Conservation (phyloP, 495 filamentous ascomycete species). For the Penicillium riverlandense region DNA sequence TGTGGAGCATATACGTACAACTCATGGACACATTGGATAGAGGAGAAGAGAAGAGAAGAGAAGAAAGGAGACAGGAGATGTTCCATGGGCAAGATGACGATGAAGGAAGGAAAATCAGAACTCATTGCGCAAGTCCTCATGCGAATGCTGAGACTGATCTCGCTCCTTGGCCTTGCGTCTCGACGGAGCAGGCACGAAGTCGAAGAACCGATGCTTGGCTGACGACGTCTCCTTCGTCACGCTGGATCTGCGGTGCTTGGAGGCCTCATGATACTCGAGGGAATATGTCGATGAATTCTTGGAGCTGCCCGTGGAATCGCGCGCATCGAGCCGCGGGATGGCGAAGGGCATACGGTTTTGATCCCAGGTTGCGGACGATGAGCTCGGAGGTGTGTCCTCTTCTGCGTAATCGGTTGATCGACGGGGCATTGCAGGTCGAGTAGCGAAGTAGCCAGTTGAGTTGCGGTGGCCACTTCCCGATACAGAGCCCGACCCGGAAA, state of each 20-base stretch:
- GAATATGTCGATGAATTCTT: constrained; percentile 44
- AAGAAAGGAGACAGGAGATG: constrained; percentile 5
- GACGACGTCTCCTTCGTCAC: constrained; percentile 35
- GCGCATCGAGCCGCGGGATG: constrained; percentile 37
- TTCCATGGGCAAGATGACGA: constrained; percentile 2
- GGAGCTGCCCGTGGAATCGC: constrained; percentile 40
- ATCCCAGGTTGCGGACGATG: constrained; percentile 47
- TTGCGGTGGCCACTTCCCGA: constrained; percentile 28
- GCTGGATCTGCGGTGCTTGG: constrained; percentile 35
- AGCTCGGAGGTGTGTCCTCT: constrained; percentile 45
- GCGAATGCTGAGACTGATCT: constrained; percentile 31
- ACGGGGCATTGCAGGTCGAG: constrained; percentile 33
- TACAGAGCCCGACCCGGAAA: constrained; percentile 27
- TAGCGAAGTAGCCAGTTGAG: constrained; percentile 38
- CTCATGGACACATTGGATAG: neutral
- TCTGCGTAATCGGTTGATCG: constrained; percentile 36
- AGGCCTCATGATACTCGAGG: constrained; percentile 33
- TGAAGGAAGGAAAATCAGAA: constrained; percentile 14
- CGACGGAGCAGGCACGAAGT: constrained; percentile 37
- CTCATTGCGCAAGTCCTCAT: constrained; percentile 32
- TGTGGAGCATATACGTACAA: too few species aligned
- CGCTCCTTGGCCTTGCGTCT: constrained; percentile 40
- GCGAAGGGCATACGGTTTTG: constrained; percentile 34
- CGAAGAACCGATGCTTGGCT: constrained; percentile 43
- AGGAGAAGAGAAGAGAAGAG: constrained; percentile 3